Base-by-base conservation (phyloP, 495 filamentous ascomycete species). In the Hypoxylon cercidicola region DNA sequence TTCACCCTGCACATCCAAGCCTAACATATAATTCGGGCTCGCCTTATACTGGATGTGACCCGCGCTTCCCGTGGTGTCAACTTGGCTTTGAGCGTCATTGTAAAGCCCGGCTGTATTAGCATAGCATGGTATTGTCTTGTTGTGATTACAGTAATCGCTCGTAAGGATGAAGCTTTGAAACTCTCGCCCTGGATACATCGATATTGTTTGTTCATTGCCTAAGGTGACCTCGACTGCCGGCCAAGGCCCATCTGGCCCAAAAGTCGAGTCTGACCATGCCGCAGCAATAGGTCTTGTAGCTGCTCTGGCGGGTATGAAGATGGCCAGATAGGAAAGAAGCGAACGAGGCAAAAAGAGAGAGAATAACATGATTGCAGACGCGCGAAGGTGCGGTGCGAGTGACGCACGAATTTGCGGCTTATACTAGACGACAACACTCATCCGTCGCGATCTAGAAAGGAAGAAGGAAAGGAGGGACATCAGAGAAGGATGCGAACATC, bases 231-330 rank as follows among this genome's bases (percentile, higher is more conserved):
- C 66, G 16, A 77, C 53, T 2, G 75, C 75, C 32, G 67, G 72
- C 75, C 75, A 77, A 19, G 75, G 75, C 8, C 75, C 75, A 25
- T 78, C 75, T 19, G 75, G 75, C 20, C 75, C 76, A 64, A 59
- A 76, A 9, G 58, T 59, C 25, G 45, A 55, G 20, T 60, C 62
- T n/a, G 74, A 73, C 70, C 64, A 73, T 62, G 40, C 65, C 11
- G 64, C 62, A 5, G 60, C 56, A 18, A 73, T 46, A 16, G 72
- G 73, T 16, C 28, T 39, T 2, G 49, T 46, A 34, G 40, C 56
- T 56, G 63, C 72, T 4, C 19, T 23, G 30, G 68, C 49, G 5
- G 32, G 50, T 18, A 45, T 62, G 2, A 68, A 60, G 19, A 67
- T 54, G 10, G 51, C 23, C 19, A 75, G 49, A 53, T 68, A 73